A percentile compares a stretch with the other conserved stretches of the same genome.
These are phyloP conservation scores for Coprinopsis sp. DNA, from an alignment of 768 basidiomycete species.

Conservation along the genomic window DNA sequence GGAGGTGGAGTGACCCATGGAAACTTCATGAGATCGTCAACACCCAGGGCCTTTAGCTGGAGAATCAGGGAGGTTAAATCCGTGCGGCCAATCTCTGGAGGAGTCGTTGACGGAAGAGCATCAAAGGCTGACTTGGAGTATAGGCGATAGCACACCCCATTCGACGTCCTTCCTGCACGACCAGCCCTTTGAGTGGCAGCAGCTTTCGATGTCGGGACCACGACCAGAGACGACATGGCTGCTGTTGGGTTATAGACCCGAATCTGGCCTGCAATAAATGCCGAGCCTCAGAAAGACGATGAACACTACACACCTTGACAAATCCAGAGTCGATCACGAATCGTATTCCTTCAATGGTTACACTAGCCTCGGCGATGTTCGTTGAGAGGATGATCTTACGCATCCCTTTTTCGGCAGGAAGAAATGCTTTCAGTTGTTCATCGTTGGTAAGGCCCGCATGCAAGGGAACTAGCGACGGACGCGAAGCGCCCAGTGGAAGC, in stretches of 20 bases:
- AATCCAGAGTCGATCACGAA: constrained; percentile 94
- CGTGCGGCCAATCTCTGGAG: constrained; percentile 86
- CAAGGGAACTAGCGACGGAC: constrained; percentile 66
- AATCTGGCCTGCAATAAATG: constrained; percentile 46
- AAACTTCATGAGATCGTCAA: constrained; percentile 93
- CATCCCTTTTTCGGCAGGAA: constrained; percentile 63
- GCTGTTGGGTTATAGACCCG: constrained; percentile 87
- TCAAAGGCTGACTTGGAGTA: constrained; percentile 66
- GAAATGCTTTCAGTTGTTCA: constrained; percentile 86
- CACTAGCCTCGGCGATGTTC: constrained; percentile 96
- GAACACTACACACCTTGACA: constrained; percentile 64
- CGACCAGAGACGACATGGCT: constrained; percentile 76
- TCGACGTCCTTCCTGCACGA: constrained; percentile 88
- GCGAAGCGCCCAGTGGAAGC: constrained; percentile 48
- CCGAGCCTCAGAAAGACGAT: background rate
- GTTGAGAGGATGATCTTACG: constrained; percentile 92
- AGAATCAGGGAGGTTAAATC: constrained; percentile 91
- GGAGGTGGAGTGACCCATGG: constrained; percentile 93
- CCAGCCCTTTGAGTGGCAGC: constrained; percentile 93
- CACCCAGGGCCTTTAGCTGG: constrained; percentile 91
- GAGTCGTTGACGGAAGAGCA: constrained; percentile 61
- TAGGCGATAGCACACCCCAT: constrained; percentile 89
- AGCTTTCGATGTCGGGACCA: constrained; percentile 79
- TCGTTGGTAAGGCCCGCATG: constrained; percentile 87
- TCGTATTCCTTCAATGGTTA: constrained; percentile 94